Conservation (phyloP, 169 alveolate species). For the Babesia divergens region DNA sequence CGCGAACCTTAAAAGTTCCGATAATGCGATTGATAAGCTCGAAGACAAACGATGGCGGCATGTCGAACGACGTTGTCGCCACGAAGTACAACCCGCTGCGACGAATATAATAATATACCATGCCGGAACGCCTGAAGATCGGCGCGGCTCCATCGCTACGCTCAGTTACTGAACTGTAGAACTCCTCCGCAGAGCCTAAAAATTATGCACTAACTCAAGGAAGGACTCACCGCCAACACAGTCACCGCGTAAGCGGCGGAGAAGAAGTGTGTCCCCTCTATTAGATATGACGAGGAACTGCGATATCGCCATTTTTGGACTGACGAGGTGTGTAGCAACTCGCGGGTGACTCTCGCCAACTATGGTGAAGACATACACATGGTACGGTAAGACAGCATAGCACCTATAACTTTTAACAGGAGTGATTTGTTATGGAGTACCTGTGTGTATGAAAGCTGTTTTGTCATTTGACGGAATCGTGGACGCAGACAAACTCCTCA, state of each 20-base stretch:
- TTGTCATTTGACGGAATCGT: too few species aligned
- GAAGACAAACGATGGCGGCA: slow-evolving; percentile 90
- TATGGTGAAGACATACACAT: too few species aligned
- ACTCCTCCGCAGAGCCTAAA: slow-evolving; percentile 86
- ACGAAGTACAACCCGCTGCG: slow-evolving; percentile 86
- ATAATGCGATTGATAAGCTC: slow-evolving; percentile 86
- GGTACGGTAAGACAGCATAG: too few species aligned
- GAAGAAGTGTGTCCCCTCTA: slow-evolving; percentile 45
- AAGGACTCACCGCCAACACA: slow-evolving; percentile 13
- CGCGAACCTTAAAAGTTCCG: slow-evolving; percentile 74
- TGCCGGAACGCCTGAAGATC: slow-evolving; percentile 79
- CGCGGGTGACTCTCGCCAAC: too few species aligned
- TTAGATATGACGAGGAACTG: slow-evolving; percentile 46
- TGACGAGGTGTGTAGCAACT: too few species aligned
- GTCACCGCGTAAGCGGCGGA: slow-evolving; percentile 35
- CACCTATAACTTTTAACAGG: too few species aligned
- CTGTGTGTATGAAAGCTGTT: too few species aligned
- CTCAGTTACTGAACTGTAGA: slow-evolving; percentile 86
- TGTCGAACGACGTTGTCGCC: slow-evolving; percentile 86
- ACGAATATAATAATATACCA: slow-evolving; percentile 81
- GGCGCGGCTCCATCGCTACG: slow-evolving; percentile 75
- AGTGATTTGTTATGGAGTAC: too few species aligned
- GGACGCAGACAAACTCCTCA: too few species aligned
- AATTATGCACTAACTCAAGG: neutral
- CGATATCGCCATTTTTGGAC: slow-evolving; percentile 50